Conservation (phyloP, 192 early-diverging fungal species). For the Rhizoclosmatium globosum region DNA sequence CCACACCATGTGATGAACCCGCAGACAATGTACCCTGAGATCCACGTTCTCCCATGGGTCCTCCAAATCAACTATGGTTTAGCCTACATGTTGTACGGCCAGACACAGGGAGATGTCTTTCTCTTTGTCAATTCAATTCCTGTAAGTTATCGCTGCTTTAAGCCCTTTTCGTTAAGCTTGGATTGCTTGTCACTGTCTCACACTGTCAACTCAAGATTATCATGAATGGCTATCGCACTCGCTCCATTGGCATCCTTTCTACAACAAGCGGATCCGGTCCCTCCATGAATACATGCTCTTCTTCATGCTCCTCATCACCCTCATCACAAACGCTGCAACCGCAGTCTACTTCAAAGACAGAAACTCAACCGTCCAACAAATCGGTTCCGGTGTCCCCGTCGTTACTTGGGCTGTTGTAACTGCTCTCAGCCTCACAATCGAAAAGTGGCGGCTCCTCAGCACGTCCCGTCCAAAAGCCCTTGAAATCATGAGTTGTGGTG, state of each 20-base stretch:
- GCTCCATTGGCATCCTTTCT: constrained; percentile 43
- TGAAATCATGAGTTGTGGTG: constrained; percentile 6
- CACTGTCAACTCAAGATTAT: not conserved
- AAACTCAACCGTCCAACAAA: not conserved
- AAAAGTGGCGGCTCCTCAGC: constrained; percentile 20
- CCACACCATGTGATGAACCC: constrained; percentile 24
- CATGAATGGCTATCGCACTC: constrained; percentile 28
- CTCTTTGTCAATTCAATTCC: constrained; percentile 36
- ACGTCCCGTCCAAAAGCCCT: not conserved
- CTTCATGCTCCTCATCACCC: constrained; percentile 10
- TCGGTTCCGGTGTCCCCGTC: constrained; percentile 1
- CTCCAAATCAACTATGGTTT: constrained; percentile 34
- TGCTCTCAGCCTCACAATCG: not conserved
- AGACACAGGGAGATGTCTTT: constrained; percentile 32
- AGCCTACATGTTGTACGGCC: constrained; percentile 29
- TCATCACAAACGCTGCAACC: constrained; percentile 30
- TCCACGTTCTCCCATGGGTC: constrained; percentile 40
- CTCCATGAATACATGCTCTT: constrained; percentile 35
- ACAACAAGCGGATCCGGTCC: constrained; percentile 29
- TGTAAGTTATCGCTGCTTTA: not conserved
- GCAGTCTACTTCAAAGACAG: constrained; percentile 21
- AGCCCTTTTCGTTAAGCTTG: not conserved
- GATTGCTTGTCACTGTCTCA: not conserved
- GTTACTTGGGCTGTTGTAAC: constrained; percentile 9
- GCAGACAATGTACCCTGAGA: constrained; percentile 9